Evolutionary conservation across 1,139 yeast species (phyloP).

Genomic region (Taphrina populina): DNA sequence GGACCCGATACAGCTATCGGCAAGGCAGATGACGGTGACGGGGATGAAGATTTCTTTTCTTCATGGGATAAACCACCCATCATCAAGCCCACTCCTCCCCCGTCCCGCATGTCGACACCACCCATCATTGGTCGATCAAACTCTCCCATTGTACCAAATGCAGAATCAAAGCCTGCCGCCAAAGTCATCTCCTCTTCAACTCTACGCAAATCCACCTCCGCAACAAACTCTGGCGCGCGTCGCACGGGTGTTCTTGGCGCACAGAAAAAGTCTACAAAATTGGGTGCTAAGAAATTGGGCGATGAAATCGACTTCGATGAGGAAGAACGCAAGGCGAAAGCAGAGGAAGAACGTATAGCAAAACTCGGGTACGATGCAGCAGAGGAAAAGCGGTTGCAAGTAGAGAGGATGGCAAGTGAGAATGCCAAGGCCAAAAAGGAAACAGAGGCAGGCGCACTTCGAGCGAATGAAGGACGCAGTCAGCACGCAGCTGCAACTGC

Average conservation of each 20-base stretch:
- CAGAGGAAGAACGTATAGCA: constrained; percentile 73
- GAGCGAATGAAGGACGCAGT: constrained; percentile 6
- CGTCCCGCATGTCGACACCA: constrained; percentile 52
- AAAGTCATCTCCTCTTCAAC: constrained; percentile 41
- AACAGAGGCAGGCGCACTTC: constrained; percentile 13
- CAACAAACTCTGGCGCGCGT: constrained; percentile 41
- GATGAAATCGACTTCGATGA: constrained; percentile 77
- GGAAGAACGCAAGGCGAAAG: constrained; percentile 79
- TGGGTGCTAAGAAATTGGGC: constrained; percentile 50
- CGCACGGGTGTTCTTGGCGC: constrained; percentile 40
- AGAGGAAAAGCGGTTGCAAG: constrained; percentile 41
- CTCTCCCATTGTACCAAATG: constrained; percentile 41
- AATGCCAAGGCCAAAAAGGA: constrained; percentile 20
- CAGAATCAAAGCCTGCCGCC: constrained; percentile 39
- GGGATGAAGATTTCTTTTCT: constrained; percentile 82
- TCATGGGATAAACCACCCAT: constrained; percentile 80
- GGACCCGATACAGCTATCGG: constrained; percentile 22
- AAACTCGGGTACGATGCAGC: constrained; percentile 68
- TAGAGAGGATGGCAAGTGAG: constrained; percentile 42
- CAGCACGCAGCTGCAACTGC: constrained; percentile 45
- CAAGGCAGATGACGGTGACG: constrained; percentile 42
- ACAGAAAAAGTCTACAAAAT: constrained; percentile 44
- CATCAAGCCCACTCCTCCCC: constrained; percentile 54
- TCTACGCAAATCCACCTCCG: constrained; percentile 41
- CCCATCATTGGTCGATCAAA: constrained; percentile 41